Evolutionary conservation across 495 filamentous ascomycete genomes (phyloP).

Genomic region (Friedmanniomyces endolithicus): DNA sequence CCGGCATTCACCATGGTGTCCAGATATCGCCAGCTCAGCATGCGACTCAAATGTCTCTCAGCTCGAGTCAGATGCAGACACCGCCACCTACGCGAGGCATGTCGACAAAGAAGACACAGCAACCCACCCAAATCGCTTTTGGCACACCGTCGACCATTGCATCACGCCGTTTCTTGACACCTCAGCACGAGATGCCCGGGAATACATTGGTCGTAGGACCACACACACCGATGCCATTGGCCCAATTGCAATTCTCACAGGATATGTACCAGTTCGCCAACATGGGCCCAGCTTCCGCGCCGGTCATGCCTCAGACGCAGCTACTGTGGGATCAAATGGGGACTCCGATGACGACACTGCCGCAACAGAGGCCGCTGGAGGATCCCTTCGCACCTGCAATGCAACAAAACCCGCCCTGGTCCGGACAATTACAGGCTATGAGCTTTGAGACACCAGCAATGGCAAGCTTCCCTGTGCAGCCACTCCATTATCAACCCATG

Average conservation of each 20-base stretch:
- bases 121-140: constrained; percentile 25
- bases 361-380: constrained; percentile 11
- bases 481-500: constrained; percentile 1
- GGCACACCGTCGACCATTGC: constrained; percentile 28
- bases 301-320: constrained; percentile 51
- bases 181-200: constrained; percentile 35
- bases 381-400: constrained; percentile 28
- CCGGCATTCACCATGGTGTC: background rate
- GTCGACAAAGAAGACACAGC: constrained; percentile 27
- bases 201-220: constrained; percentile 23
- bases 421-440: constrained; percentile 7
- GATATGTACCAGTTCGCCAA: constrained; percentile 59
- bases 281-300: constrained; percentile 56
- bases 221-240: constrained; percentile 34
- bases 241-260: constrained; percentile 47
- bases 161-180: constrained; percentile 34
- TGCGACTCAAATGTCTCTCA: constrained; percentile 21
- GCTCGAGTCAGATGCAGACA: constrained; percentile 48
- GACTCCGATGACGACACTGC: constrained; percentile 1
- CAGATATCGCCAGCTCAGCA: constrained; percentile 1
- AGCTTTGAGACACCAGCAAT: constrained; percentile 17
- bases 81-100: constrained; percentile 53
- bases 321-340: constrained; percentile 62
- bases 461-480: constrained; percentile 17
- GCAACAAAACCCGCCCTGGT: constrained; percentile 15